A percentile compares a stretch with the other conserved stretches of the same genome.
Evolutionary conservation across 495 filamentous ascomycete species (phyloP).

Genomic region (Lophiotrema nucula): DNA sequence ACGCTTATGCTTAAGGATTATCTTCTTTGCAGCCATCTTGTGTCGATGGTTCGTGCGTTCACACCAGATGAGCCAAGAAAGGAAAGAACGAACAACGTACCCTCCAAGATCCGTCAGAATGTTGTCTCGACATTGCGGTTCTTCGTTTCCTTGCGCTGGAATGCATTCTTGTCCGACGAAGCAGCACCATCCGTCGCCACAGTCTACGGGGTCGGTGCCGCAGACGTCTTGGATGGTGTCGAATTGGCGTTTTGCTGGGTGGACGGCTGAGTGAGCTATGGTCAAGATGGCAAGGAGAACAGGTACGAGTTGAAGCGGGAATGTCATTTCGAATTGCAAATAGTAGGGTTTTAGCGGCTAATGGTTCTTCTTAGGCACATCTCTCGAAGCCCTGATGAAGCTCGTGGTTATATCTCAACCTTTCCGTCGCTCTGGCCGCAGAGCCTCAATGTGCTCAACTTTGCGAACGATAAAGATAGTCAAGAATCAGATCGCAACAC

Average conservation of each 20-base stretch:
- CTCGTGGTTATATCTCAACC: too few relatives aligned
- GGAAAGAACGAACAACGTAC: too few relatives aligned
- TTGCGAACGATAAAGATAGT: too few relatives aligned
- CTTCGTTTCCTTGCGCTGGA: not conserved
- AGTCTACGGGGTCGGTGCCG: conserved; percentile 9
- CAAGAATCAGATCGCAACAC: too few relatives aligned
- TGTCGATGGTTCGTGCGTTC: too few relatives aligned
- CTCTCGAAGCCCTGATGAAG: too few relatives aligned
- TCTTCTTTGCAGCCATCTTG: too few relatives aligned
- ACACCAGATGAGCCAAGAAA: too few relatives aligned
- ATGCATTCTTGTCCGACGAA: conserved; percentile 8
- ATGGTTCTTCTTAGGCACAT: too few relatives aligned
- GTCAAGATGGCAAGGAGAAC: not conserved
- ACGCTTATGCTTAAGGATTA: too few relatives aligned
- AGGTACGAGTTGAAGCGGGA: not conserved
- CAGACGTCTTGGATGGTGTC: conserved; percentile 14
- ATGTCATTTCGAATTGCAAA: not conserved
- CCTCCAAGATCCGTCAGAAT: conserved; percentile 4
- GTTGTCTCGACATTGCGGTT: conserved; percentile 10
- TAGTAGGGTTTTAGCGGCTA: not conserved
- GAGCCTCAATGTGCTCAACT: too few relatives aligned
- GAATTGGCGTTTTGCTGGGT: conserved; percentile 16
- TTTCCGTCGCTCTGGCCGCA: too few relatives aligned
- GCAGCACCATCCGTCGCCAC: conserved; percentile 17
- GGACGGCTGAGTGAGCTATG: not conserved